Evolutionary conservation across 2,329 filamentous ascomycete genomes (phyloP), one percentile per base, ranked within the genome.

Genomic region (Monilinia fructigena): DNA sequence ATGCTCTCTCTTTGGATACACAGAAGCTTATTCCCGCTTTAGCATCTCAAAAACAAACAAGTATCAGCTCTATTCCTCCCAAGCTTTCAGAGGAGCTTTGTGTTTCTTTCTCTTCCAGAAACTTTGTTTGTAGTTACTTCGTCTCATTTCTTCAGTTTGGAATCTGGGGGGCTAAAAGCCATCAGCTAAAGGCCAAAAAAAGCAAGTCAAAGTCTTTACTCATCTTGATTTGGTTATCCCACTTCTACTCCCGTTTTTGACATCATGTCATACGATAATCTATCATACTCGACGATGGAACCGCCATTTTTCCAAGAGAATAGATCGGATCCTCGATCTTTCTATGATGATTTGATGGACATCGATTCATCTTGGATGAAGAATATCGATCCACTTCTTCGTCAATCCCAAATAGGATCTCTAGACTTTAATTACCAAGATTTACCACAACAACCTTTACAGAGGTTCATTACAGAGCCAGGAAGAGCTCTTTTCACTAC

Each of bases 401-500:
- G 35, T 47, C 66, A 45, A 54, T 18, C 50, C 31, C 66, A 62
- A 58, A 20, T 55, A 1, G 23, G 60, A 40, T 54, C 63, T 11
- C 31, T 40, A 58, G 55, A 62, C 14, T 52, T 66, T 40, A 11
- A 66, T 45, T 61, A 56, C 45, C 54, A 65, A n/a, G 56, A 68
- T 55, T 60, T 67, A 54, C 68, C 70, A 62, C 64, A 68, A 38
- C 55, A 55, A 53, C 67, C 69, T 18, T 61, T 73, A 53, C 68
- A 73, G 23, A 65, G 70, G 38, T 73, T 68, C 62, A 69, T 73
- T 26, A 60, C 64, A 11, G 69, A 72, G 28, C 66, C 62, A 14
- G 58, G 69, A 14, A 55, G 69, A 35, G 55, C 63, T 50, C 45
- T 72, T 28, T 71, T 72, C 40, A 68, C 68, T n/a, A 50, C 69